Base-by-base conservation (phyloP, 768 basidiomycete genomes). In the Mycena olivaceomarginata region DNA sequence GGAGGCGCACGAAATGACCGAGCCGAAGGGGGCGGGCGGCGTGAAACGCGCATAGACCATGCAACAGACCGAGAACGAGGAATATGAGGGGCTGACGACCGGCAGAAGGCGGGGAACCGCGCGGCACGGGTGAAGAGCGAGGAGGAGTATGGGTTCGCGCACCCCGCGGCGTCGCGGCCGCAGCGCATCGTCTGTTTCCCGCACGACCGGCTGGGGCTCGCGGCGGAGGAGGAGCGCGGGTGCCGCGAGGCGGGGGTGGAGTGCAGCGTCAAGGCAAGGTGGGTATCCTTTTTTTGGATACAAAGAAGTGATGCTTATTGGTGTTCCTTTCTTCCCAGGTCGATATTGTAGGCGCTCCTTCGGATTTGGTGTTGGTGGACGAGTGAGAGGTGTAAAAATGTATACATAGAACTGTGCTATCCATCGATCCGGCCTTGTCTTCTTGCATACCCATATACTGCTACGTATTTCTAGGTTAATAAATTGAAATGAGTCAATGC, bases 171-270 rank as follows among this genome's bases (percentile, higher is more conserved):
- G 70, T 91, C 88, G 77, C 85, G 92, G 67, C 92, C 95, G 63
- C 96, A 97, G 85, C 89, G 93, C 77, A 88, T 92, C 6, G 87
- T 99, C 43, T 99, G 98, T 98, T 84, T 99, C 70, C 96, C 98
- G 25, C 85, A 86, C 51, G 98, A 99, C 83, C 80, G 85, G 31
- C 86, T 92, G n/a, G 93, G 93, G 11, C 81, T 97, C 70, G 85
- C 87, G 48, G 91, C 91, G 76, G 92, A 89, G 72, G 95, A 96
- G 86, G 92, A 90, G 78, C 82, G 86, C 76, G 91, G 85, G 77
- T 93, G 93, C 83, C 82, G 80, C 76, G 88, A 87, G 40, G 84
- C 82, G 6, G 93, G 92, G 3, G 90, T 96, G 40, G 82, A 86
- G 75, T 91, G 88, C 25, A 90, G 88, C 39, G 37, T 82, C 37